Evolutionary conservation across 2,329 filamentous ascomycete genomes (phyloP).

Genomic region (Verticillium longisporum): DNA sequence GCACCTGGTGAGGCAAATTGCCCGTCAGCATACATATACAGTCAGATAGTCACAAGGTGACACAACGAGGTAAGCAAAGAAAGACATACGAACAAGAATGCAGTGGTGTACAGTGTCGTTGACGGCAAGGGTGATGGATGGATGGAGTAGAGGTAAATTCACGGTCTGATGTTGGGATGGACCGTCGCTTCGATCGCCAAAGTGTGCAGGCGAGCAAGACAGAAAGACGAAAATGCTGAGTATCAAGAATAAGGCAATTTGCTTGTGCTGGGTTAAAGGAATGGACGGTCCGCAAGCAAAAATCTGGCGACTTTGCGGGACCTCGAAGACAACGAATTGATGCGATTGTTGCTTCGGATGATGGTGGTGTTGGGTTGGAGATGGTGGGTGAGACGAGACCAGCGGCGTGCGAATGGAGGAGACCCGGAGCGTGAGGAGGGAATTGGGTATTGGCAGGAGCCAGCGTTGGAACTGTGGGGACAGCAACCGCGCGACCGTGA

Average conservation of each 20-base stretch:
- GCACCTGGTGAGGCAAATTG: neutral
- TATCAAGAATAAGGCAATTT: neutral
- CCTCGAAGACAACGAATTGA: constrained; percentile 2
- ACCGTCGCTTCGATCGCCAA: neutral
- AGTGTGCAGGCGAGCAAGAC: neutral
- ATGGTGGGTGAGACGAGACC: constrained; percentile 1
- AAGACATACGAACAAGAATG: neutral
- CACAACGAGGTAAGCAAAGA: neutral
- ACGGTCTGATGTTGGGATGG: neutral
- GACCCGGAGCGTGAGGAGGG: neutral
- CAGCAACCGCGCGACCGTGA: neutral
- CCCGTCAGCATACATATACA: neutral
- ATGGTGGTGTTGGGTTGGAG: neutral
- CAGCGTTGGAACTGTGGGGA: neutral
- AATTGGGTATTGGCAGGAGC: neutral
- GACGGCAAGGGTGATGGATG: neutral
- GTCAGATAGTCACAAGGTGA: neutral
- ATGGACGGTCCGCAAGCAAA: constrained; percentile 40
- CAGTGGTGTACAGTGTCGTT: neutral
- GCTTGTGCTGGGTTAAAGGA: constrained; percentile 13
- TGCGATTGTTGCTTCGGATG: constrained; percentile 1
- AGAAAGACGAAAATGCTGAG: neutral
- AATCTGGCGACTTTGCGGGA: constrained; percentile 34
- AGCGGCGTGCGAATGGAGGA: neutral
- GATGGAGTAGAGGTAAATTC: neutral